Evolutionary conservation across 169 alveolate species (phyloP).

Genomic region (Plasmodium cynomolgi): DNA sequence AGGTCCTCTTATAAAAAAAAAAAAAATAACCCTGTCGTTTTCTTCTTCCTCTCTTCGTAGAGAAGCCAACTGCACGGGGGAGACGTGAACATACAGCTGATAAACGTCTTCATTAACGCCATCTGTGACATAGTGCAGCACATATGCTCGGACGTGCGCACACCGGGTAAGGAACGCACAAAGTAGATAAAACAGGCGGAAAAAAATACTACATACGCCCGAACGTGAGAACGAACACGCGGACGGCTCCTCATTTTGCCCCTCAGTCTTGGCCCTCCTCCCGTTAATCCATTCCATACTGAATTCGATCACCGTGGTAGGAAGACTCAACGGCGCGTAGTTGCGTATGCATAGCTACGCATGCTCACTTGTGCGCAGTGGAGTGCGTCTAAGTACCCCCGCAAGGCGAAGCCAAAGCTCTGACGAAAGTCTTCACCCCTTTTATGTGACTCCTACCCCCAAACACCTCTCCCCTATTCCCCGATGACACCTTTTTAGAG

Average conservation of each 20-base stretch:
- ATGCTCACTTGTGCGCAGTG: background rate
- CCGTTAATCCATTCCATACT: constrained; percentile 66
- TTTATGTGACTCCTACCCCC: background rate
- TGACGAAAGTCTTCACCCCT: background rate
- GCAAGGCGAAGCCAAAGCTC: background rate
- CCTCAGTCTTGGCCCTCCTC: constrained; percentile 54
- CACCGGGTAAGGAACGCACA: constrained; percentile 37
- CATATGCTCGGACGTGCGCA: constrained; percentile 17
- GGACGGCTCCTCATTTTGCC: background rate
- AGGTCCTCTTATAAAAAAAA: background rate
- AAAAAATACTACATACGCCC: background rate
- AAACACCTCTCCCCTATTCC: background rate
- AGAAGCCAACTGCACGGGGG: constrained; percentile 2
- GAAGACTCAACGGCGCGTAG: constrained; percentile 6
- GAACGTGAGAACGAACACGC: background rate
- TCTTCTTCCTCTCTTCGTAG: constrained; percentile 1
- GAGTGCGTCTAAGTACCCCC: background rate
- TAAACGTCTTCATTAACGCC: constrained; percentile 53
- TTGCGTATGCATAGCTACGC: background rate
- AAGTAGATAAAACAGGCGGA: background rate
- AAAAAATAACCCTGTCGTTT: background rate
- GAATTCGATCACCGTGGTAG: constrained; percentile 43
- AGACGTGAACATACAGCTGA: constrained; percentile 34
- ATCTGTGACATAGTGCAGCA: constrained; percentile 61
- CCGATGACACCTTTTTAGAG: constrained; percentile 29